Evolutionary conservation across 169 alveolate genomes (phyloP), one percentile per base, ranked within the genome.

Genomic region (Plasmodium billcollinsi): DNA sequence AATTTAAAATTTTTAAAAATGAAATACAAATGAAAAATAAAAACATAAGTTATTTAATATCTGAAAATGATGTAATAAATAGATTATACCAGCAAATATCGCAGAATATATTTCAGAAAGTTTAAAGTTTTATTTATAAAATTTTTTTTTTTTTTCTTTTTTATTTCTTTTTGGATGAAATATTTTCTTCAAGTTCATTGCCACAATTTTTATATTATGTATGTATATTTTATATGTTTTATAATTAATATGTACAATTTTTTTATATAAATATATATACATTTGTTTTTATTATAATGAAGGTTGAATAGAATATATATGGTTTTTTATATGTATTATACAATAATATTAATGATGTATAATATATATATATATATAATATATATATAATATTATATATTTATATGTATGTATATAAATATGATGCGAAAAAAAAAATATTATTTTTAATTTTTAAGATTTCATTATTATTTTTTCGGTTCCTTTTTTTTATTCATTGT

Each of bases 31-130:
- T 66, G 47, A 78, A 65, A 65, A 58, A 78, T n/a, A 45, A 67
- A 58, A 56, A 62, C 21, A 78, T 78, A 61, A 78, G 50, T 33
- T 33, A 47, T 62, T 78, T 78, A 59, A 12, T 67, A 58, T 52
- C 50, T 47, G 90, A 78, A 78, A 66, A 78, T 29, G 71, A 65
- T 59, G 43, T 50, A 33, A 24, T 61, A 71, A 45, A 78, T 78
- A 78, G 50, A 50, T 50, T 78, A 29, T 49, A 58, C 80, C 39
- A 29, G 65, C 80, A 78, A 18, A 78, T 54, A 21, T 71, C 50
- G 3, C 63, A 9, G 21, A 8, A 33, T 49, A 39, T 56, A 12
- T 54, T 54, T 54, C 18, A 52, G 43, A 39, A 59, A 39, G 14
- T 72, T 33, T 33, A 33, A 33, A 33, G 45, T 33, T 33, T 15